Percentiles rank a stretch among this genome's conserved stretches.
Conservation (phyloP, 768 basidiomycete species). For the Boletus rubescentipes region DNA sequence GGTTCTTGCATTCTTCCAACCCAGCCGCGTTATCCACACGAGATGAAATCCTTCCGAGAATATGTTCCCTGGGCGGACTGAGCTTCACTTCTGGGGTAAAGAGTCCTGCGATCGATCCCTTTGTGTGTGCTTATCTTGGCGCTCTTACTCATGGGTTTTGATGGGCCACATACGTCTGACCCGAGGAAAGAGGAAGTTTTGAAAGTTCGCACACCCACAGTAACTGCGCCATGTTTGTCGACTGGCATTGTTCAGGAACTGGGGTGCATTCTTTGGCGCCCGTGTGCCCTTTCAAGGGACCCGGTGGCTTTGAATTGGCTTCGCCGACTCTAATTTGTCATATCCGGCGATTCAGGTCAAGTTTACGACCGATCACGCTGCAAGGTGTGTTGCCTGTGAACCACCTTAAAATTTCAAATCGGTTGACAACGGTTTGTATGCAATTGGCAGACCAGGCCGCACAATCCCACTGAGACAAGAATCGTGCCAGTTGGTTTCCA, state of each 20-base stretch:
- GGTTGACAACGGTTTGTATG: not conserved
- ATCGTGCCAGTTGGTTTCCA: slow-evolving; percentile 17
- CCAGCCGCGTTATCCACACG: slow-evolving; percentile 4
- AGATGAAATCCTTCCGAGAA: slow-evolving; percentile 2
- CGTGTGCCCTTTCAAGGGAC: not conserved
- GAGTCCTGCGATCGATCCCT: not conserved
- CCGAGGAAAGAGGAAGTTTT: slow-evolving; percentile 14
- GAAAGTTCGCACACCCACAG: slow-evolving; percentile 14
- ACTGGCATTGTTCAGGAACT: slow-evolving; percentile 25
- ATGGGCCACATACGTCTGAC: slow-evolving; percentile 3
- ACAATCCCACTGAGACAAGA: slow-evolving; percentile 1
- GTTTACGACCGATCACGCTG: slow-evolving; percentile 6
- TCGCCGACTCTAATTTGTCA: slow-evolving; percentile 2
- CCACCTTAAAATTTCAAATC: slow-evolving; percentile 4
- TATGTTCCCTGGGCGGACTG: slow-evolving; percentile 4
- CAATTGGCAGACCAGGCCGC: not conserved
- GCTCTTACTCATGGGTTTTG: slow-evolving; percentile 6
- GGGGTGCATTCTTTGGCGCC: slow-evolving; percentile 24
- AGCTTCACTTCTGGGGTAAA: slow-evolving; percentile 20
- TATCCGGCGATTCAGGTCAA: slow-evolving; percentile 1
- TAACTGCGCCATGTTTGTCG: slow-evolving; percentile 13
- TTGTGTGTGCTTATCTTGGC: slow-evolving; percentile 16
- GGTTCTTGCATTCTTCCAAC: not conserved
- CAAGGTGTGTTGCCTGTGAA: not conserved
- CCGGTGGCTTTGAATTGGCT: slow-evolving; percentile 8